These are phyloP conservation scores for Citeromyces hawaiiensis DNA, from an alignment of 1,139 yeast genomes.

Conservation along the genomic window DNA sequence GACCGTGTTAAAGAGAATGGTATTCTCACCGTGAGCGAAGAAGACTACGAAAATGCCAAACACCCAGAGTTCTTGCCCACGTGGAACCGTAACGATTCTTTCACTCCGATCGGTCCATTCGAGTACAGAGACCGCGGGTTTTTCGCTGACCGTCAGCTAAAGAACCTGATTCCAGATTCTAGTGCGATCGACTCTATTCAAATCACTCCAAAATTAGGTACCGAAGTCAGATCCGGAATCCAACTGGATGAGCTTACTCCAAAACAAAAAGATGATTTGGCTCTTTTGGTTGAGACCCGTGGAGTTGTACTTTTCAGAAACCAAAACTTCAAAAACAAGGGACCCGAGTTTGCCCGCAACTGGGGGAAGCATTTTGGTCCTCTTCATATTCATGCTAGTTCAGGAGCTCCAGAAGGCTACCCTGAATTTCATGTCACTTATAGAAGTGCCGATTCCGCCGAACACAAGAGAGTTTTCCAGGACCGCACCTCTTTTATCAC, in stretches of 20 bases:
- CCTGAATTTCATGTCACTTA: conserved; percentile 53
- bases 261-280: conserved; percentile 49
- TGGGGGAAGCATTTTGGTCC: conserved; percentile 58
- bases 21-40: conserved; percentile 17
- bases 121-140: conserved; percentile 39
- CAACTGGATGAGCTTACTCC: conserved; percentile 40
- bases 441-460: conserved; percentile 15
- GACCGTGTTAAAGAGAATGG: conserved; percentile 11
- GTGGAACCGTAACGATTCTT: conserved; percentile 24
- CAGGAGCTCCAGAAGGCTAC: conserved; percentile 48
- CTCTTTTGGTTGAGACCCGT: conserved; percentile 47
- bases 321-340: conserved; percentile 46
- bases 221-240: conserved; percentile 38
- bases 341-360: conserved; percentile 36
- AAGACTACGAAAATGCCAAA: conserved; percentile 14
- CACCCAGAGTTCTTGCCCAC: conserved; percentile 32
- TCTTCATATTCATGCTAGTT: conserved; percentile 61
- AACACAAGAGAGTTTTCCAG: conserved; percentile 1
- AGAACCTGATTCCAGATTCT: conserved; percentile 32
- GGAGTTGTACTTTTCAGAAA: conserved; percentile 58
- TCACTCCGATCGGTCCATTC: conserved; percentile 27
- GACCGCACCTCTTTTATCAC: not conserved
- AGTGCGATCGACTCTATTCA: conserved; percentile 8
- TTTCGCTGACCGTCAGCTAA: conserved; percentile 40
- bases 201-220: conserved; percentile 54